Percentiles rank a stretch among this genome's conserved stretches.
phyloP scores from a whole-genome alignment of 345 rosid species.

The Populus pruinosa region DNA sequence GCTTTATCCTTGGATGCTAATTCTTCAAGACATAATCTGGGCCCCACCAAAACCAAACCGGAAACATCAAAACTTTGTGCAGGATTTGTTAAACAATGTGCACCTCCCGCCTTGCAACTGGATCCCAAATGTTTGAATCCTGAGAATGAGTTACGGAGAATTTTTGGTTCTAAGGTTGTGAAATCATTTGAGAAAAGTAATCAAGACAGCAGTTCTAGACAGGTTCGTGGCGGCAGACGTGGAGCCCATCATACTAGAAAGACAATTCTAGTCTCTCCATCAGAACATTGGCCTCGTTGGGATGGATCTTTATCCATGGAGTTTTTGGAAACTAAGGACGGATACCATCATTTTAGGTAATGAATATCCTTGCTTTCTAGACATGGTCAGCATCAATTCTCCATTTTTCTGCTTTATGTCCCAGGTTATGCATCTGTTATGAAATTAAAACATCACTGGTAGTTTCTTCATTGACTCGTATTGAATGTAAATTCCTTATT shows the following conservation, averaged over 20 bases:
- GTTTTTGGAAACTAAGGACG: conserved; percentile 64
- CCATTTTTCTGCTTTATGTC: neutral
- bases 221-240: conserved; percentile 66
- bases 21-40: conserved; percentile 25
- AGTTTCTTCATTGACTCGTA: neutral
- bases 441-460: neutral
- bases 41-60: conserved; percentile 22
- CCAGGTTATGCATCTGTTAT: neutral
- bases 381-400: too few relatives aligned
- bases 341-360: conserved; percentile 69
- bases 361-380: neutral
- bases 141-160: conserved; percentile 68
- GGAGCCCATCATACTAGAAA: conserved; percentile 62
- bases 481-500: neutral
- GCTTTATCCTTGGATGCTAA: conserved; percentile 37
- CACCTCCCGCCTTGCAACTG: conserved; percentile 45
- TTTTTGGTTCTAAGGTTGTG: conserved; percentile 82
- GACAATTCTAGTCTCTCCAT: conserved; percentile 63
- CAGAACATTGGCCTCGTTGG: conserved; percentile 89
- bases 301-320: conserved; percentile 90
- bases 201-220: conserved; percentile 65
- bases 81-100: conserved; percentile 23
- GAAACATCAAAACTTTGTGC: conserved; percentile 28
- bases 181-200: conserved; percentile 67
- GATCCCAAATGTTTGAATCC: conserved; percentile 72